These are phyloP conservation scores for Schizonepeta tenuifolia DNA, from an alignment of 257 asterid species.

Conservation along the genomic window DNA sequence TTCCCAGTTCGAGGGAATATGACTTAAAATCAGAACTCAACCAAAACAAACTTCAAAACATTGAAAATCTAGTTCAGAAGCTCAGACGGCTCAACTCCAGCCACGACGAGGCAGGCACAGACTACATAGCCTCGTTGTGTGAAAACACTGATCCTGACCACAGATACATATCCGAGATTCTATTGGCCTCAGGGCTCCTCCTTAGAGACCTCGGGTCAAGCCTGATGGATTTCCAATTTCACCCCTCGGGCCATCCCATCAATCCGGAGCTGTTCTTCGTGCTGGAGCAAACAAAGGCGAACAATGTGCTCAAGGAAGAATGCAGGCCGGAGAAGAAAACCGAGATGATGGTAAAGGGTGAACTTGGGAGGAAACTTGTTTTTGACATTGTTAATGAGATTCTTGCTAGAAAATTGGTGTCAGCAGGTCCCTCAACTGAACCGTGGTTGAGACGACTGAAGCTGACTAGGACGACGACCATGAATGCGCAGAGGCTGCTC, in stretches of 20 bases:
- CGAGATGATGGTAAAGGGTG: constrained; percentile 41
- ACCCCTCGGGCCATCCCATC: constrained; percentile 80
- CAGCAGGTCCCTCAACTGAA: constrained; percentile 25
- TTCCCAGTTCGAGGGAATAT: constrained; percentile 31
- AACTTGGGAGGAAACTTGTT: constrained; percentile 65
- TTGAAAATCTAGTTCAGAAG: constrained; percentile 80
- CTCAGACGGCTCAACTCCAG: constrained; percentile 81
- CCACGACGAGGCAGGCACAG: constrained; percentile 87
- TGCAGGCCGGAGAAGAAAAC: constrained; percentile 33
- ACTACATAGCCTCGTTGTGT: constrained; percentile 94
- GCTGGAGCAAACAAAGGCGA: constrained; percentile 86
- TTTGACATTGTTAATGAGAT: constrained; percentile 83
- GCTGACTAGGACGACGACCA: constrained; percentile 40
- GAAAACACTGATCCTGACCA: constrained; percentile 78
- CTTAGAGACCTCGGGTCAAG: constrained; percentile 77
- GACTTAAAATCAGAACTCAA: constrained; percentile 47
- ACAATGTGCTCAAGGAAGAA: constrained; percentile 44
- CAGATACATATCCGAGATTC: constrained; percentile 83
- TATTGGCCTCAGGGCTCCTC: constrained; percentile 92
- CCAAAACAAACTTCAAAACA: constrained; percentile 70
- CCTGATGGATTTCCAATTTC: constrained; percentile 74
- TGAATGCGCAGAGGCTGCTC: constrained; percentile 80
- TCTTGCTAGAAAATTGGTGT: constrained; percentile 60
- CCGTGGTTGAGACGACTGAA: constrained; percentile 44
- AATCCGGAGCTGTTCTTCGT: constrained; percentile 92